phyloP scores from a whole-genome alignment of 225 moss, liverwort and hornwort species.

The Sphagnum contortum region DNA sequence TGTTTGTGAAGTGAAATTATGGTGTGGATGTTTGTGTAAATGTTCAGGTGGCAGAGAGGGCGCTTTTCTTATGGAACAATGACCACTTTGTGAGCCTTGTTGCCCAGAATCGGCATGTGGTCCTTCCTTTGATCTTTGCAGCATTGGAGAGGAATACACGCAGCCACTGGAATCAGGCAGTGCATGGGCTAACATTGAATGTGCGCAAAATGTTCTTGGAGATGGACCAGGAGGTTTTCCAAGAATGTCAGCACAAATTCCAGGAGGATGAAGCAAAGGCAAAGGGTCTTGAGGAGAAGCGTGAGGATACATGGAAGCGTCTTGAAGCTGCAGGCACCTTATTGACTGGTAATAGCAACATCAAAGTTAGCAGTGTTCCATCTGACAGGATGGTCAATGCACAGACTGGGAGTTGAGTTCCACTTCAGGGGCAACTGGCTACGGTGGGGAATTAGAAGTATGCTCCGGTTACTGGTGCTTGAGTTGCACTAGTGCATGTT shows the following conservation, averaged over 20 bases:
- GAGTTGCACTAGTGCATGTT: slow-evolving; percentile 31
- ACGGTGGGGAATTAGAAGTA: slow-evolving; percentile 52
- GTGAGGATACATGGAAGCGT: slow-evolving; percentile 86
- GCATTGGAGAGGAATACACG: slow-evolving; percentile 83
- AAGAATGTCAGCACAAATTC: slow-evolving; percentile 86
- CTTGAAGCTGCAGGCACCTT: slow-evolving; percentile 68
- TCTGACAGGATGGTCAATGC: slow-evolving; percentile 39
- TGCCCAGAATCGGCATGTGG: slow-evolving; percentile 88
- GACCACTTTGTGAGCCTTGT: slow-evolving; percentile 97
- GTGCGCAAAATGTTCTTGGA: slow-evolving; percentile 96
- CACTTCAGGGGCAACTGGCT: slow-evolving; percentile 52
- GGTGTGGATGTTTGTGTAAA: no score
- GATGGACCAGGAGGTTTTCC: slow-evolving; percentile 95
- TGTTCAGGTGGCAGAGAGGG: slow-evolving; percentile 83
- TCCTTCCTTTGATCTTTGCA: slow-evolving; percentile 71
- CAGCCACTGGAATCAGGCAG: slow-evolving; percentile 97
- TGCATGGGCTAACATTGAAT: slow-evolving; percentile 81
- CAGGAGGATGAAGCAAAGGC: slow-evolving; percentile 87
- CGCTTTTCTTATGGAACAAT: slow-evolving; percentile 92
- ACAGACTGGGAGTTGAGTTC: slow-evolving; percentile 40
- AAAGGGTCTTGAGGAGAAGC: slow-evolving; percentile 63
- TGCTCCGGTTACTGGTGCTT: slow-evolving; percentile 28
- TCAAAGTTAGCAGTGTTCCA: slow-evolving; percentile 21
- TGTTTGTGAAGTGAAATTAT: no score
- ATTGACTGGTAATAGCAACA: slow-evolving; percentile 9